Evolutionary conservation across 306 rosid genomes (phyloP), one percentile per base, ranked within the genome.

Genomic region (Citrullus colocynthis): DNA sequence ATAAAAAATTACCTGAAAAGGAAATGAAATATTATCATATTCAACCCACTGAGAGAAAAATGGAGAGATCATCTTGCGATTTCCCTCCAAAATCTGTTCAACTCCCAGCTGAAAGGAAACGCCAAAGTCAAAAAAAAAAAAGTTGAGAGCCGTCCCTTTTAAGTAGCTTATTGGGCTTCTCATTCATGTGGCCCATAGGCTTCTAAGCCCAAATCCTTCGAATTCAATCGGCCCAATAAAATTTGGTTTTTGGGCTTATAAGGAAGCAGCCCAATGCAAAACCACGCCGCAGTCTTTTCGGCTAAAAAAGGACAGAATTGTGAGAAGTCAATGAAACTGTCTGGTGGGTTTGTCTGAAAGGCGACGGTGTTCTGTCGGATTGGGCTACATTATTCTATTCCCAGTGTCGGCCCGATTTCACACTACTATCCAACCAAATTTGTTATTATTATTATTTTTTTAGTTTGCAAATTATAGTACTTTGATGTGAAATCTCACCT

Each of bases 61-160:
- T 17, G 20, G 51, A 5, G 52, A 66, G 52, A 66, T n/a, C 44
- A 15, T 39, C 49, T 51, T 6, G 72, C 41, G 17, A 66, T 41
- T 66, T 66, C 74, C 74, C 74, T 66, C 74, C 74, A 66, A 66
- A 66, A 8, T 66, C 17, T 8, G 74, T 66, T 66, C 74, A 9
- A 65, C 51, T 36, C 52, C 69, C n/a, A 32, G 20, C 42, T 62
- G 42, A 62, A 62, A 14, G n/a, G 5, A 59, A 11, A 18, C 65
- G 39, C 37, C 65, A 12, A 16, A 63, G 45, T 16, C 71, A 8
- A 39, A 39, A 8, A 7, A 42, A 2, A 42, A 8, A 42, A 8
- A 36, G 39, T 5, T 36, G 5, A 4, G 39, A 32, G 4, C 28
- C 28, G 28, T 24, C 28, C 28, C 37, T 34, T 34, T 34, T 34